These are phyloP conservation scores for Tricholoma saponaceum DNA, from an alignment of 768 basidiomycete species.

Conservation along the genomic window DNA sequence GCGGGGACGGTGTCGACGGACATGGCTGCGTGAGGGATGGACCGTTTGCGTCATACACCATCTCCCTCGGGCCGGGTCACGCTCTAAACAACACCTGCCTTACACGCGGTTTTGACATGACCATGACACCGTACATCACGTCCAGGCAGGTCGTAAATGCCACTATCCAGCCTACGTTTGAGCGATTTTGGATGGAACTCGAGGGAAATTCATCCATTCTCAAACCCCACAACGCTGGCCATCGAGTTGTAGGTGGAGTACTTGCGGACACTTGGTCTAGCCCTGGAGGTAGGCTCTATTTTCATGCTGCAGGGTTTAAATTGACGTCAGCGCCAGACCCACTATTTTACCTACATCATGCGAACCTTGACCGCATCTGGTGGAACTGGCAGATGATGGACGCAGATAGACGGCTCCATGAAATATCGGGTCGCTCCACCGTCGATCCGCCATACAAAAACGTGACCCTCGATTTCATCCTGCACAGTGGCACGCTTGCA, in stretches of 20 bases:
- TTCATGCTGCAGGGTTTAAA: not conserved
- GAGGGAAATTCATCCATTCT: conserved; percentile 27
- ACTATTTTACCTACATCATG: conserved; percentile 36
- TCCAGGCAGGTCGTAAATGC: conserved; percentile 16
- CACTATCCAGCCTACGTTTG: conserved; percentile 22
- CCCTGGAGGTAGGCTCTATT: conserved; percentile 28
- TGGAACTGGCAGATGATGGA: conserved; percentile 32
- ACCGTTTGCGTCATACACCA: conserved; percentile 29
- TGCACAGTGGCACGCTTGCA: conserved; percentile 23
- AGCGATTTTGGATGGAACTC: conserved; percentile 31
- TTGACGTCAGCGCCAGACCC: conserved; percentile 23
- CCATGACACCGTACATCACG: conserved; percentile 14
- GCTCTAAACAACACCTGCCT: conserved; percentile 28
- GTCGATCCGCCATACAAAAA: conserved; percentile 23
- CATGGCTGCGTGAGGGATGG: conserved; percentile 26
- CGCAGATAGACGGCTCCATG: conserved; percentile 21
- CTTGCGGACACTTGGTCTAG: conserved; percentile 32
- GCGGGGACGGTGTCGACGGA: conserved; percentile 26
- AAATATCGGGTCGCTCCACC: conserved; percentile 31
- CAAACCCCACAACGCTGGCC: conserved; percentile 32
- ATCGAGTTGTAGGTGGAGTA: conserved; percentile 31
- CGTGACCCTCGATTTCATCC: conserved; percentile 27
- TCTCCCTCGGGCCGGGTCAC: conserved; percentile 31
- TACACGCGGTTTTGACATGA: conserved; percentile 25
- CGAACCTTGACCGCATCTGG: conserved; percentile 38